Percentiles rank a stretch among this genome's conserved stretches.
phyloP scores from a whole-genome alignment of 768 basidiomycete species.

The Mycena haematopus region DNA sequence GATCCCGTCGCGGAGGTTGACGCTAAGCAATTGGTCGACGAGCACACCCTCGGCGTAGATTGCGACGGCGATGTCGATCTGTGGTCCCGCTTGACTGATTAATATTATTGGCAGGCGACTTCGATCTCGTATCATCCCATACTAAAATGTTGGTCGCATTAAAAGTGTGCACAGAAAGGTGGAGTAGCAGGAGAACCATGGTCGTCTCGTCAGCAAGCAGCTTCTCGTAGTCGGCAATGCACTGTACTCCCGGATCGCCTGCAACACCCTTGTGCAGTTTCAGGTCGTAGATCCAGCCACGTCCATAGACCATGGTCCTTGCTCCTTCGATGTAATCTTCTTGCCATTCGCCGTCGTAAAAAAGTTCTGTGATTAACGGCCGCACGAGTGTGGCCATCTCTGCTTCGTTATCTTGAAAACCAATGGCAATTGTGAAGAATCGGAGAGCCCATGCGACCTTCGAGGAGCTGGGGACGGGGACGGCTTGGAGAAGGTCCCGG shows the following conservation, averaged over 20 bases:
- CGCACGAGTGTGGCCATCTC: neutral
- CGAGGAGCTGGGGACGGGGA: slow-evolving; percentile 8
- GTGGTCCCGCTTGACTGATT: slow-evolving; percentile 7
- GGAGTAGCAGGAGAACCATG: neutral
- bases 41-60: slow-evolving; percentile 2
- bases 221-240: slow-evolving; percentile 9
- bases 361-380: neutral
- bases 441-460: slow-evolving; percentile 6
- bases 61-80: slow-evolving; percentile 6
- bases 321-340: neutral
- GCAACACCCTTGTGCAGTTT: slow-evolving; percentile 8
- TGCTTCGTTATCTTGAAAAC: neutral
- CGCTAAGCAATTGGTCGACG: slow-evolving; percentile 10
- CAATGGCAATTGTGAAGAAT: neutral
- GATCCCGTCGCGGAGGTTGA: slow-evolving; percentile 14
- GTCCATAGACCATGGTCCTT: slow-evolving; percentile 2
- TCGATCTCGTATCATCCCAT: slow-evolving; percentile 5
- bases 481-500: neutral
- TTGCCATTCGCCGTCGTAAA: neutral
- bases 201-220: neutral
- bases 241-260: slow-evolving; percentile 12
- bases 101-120: slow-evolving; percentile 9
- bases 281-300: slow-evolving; percentile 5
- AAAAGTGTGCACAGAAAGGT: slow-evolving; percentile 11
- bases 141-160: slow-evolving; percentile 12